phyloP scores from a whole-genome alignment of 2,329 filamentous ascomycete species.

The Penicillium sp. region DNA sequence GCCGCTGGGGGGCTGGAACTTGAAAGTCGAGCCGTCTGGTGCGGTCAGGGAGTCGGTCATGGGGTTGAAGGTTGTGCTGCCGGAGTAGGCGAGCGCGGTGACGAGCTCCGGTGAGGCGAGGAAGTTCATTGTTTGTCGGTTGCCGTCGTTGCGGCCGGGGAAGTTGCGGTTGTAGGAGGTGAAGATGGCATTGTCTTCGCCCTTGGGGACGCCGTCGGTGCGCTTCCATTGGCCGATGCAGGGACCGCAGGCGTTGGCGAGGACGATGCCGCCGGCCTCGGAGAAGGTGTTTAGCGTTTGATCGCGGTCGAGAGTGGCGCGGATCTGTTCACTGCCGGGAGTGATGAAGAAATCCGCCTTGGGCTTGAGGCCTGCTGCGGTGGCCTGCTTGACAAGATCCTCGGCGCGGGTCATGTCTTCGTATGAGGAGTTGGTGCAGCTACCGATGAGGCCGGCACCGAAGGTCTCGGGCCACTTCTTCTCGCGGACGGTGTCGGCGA shows the following conservation, averaged over 20 bases:
- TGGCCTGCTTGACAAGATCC: slow-evolving; percentile 86
- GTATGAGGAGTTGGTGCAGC: slow-evolving; percentile 98
- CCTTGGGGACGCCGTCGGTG: slow-evolving; percentile 79
- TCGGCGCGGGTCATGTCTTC: slow-evolving; percentile 97
- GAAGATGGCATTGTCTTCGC: slow-evolving; percentile 87
- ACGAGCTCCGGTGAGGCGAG: slow-evolving; percentile 94
- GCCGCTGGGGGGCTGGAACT: slow-evolving; percentile 72
- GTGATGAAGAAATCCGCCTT: slow-evolving; percentile 93
- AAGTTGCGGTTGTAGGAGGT: slow-evolving; percentile 99
- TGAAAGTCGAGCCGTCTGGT: slow-evolving; percentile 76
- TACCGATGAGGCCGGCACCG: slow-evolving; percentile 90
- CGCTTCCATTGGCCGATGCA: slow-evolving; percentile 88
- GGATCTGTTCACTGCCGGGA: slow-evolving; percentile 93
- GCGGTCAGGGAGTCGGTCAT: slow-evolving; percentile 81
- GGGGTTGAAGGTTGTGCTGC: slow-evolving; percentile 92
- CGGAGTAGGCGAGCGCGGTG: slow-evolving; percentile 91
- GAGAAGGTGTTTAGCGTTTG: slow-evolving; percentile 82
- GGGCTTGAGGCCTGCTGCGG: slow-evolving; percentile 83
- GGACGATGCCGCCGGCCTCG: slow-evolving; percentile 78
- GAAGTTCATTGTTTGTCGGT: slow-evolving; percentile 97
- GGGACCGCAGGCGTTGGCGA: slow-evolving; percentile 92
- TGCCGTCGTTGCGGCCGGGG: slow-evolving; percentile 93
- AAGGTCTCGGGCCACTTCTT: slow-evolving; percentile 90
- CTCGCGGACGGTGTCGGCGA: slow-evolving; percentile 77
- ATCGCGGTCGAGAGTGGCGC: slow-evolving; percentile 87